phyloP scores from a whole-genome alignment of 306 rosid species.

The Styphnolobium japonicum region DNA sequence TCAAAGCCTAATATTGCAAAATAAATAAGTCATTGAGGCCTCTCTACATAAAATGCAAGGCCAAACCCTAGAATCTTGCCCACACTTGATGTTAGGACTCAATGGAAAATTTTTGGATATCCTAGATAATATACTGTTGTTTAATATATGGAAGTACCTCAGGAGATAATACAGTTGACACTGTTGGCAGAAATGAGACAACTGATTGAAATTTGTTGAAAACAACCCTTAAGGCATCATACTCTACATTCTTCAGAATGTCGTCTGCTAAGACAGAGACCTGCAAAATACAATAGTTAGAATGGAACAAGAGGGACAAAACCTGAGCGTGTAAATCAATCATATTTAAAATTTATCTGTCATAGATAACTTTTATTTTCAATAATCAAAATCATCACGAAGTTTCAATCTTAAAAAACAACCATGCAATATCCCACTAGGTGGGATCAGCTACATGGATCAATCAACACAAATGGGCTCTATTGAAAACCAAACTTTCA shows the following conservation, averaged over 20 bases:
- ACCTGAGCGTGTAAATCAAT: neutral
- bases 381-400: conserved; percentile 1
- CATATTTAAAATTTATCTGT: neutral
- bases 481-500: neutral
- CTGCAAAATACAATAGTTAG: conserved; percentile 45
- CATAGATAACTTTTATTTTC: neutral
- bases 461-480: neutral
- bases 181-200: conserved; percentile 72
- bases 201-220: conserved; percentile 90
- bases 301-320: neutral
- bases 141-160: conserved; percentile 55
- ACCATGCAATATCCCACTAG: neutral
- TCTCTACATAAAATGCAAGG: neutral
- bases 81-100: neutral
- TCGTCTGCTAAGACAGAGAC: conserved; percentile 94
- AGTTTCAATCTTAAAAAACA: neutral
- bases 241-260: conserved; percentile 89
- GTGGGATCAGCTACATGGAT: neutral
- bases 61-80: neutral
- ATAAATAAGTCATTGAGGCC: neutral
- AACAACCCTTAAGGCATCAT: conserved; percentile 76
- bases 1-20: conserved; percentile 2
- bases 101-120: neutral
- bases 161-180: conserved; percentile 78
- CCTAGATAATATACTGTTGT: neutral